Evolutionary conservation across 1,284 basidiomycete genomes (phyloP), one percentile per base, ranked within the genome.

Genomic region (Heterobasidion occidentale): DNA sequence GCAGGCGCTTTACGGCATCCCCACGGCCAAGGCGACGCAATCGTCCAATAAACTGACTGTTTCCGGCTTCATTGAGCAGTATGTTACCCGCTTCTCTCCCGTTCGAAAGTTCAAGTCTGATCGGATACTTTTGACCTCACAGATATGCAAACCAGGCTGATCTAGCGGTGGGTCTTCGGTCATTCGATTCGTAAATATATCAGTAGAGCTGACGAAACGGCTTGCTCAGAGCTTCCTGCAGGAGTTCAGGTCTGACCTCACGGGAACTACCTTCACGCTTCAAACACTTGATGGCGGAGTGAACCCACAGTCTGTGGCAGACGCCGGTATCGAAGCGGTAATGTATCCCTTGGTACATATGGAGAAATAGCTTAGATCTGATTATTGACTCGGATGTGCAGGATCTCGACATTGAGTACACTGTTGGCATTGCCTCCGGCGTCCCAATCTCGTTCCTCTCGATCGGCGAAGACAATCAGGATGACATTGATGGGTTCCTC

Each of bases 391-490:
- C 14, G 36, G 20, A 12, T 2, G 7, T 2, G 12, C 33, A 54
- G 53, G 17, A 47, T 35, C 53, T 54, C 17, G 53, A 54, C 45
- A 54, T 20, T 33, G 33, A 88, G 70, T 85, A 85, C 58, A 78
- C 83, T 3, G 78, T 75, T 38, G 83, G 78, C 12, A 73, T 88
- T 7, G 75, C 78, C 3, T 80, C 71, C 71, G 83, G 84, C 1
- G 84, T 81, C 6, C 81, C 79, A 14, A 81, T 81, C 61, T 77
- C 76, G 33, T 86, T 80, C 67, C 84, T 78, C 70, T 79, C 80
- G 63, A 64, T 62, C 33, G 61, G 63, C 11, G 57, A 65, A 36
- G 62, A 66, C 20, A 66, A 65, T 61, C 51, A 65, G n/a, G 68
- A 71, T 51, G 60, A 56, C 14, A 56, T 56, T 33, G 53, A 60